Base-by-base conservation (phyloP, 179 eudicot species). In the Patellifolia procumbens region DNA sequence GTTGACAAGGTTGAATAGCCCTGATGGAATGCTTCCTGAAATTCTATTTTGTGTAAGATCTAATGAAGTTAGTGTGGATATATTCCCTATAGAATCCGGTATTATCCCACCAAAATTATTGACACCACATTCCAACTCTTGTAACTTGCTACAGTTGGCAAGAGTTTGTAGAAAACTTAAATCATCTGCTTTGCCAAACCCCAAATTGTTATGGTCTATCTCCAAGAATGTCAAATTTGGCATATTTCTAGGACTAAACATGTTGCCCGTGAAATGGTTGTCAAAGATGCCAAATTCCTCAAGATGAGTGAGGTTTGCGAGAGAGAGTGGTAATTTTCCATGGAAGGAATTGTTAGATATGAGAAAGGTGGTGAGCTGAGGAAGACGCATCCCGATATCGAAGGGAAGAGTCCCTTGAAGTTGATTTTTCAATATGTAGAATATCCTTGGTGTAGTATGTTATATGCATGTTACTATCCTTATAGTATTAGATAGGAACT, bases 351-450 rank as follows among this genome's bases (percentile, higher is more conserved):
- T 81, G 0, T 4, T 2, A 2, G 5, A 51, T 5, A 81, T 4
- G 17, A 26, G 6, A 15, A 77, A 26, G 3, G 9, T 16, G n/a
- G 29, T 64, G 13, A 81, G 72, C 24, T 53, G 15, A 60, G 81
- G 72, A 45, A 69, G 20, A 1, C 1, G 74, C 7, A 37, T 4
- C 20, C 78, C 75, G 1, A 74, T 20, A 15, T 68, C 34, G 34
- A 34, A 5, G 4, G 81, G 84, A 77, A 77, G 78, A 26, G 49
- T 70, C 16, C 84, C 81, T 3, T 58, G 17, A 2, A 81, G 63
- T 20, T 28, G 67, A 49, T 73, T 49, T 49, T 17, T 49, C n/a
- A 49, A 49, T 3, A 15, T 3, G 20, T 49, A 49, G 20, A 15
- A 49, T 49, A 49, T 20, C n/a, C 55, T 49, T 49, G 55, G 55